Evolutionary conservation across 805 yeast species (phyloP).

Genomic region (Wickerhamiella vanderwaltii): DNA sequence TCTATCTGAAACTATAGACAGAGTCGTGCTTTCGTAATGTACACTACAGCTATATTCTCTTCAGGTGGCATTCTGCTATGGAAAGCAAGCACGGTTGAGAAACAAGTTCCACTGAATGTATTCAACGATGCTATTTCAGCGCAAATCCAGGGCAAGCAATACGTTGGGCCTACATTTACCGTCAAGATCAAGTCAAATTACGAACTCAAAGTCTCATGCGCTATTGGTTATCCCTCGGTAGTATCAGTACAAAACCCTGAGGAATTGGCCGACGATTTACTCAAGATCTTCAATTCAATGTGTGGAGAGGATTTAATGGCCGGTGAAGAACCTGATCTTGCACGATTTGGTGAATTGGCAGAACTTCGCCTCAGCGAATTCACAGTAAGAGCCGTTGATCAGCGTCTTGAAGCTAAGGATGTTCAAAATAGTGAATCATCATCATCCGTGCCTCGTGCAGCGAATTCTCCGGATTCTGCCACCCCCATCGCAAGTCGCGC

Average conservation of each 20-base stretch:
- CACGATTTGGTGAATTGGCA: constrained; percentile 25
- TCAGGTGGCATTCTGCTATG: constrained; percentile 43
- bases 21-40: too few species aligned
- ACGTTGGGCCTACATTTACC: constrained; percentile 33
- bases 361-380: constrained; percentile 22
- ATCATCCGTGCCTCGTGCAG: neutral
- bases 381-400: neutral
- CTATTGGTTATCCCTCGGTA: constrained; percentile 27
- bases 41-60: constrained; percentile 31
- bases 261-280: constrained; percentile 24
- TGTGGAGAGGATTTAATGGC: constrained; percentile 18
- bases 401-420: neutral
- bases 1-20: too few species aligned
- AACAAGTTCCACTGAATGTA: constrained; percentile 31
- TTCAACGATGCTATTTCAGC: constrained; percentile 40
- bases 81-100: constrained; percentile 27
- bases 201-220: constrained; percentile 34
- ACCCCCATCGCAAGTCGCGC: neutral
- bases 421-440: neutral
- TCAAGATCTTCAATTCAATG: constrained; percentile 25
- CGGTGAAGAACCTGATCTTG: constrained; percentile 13
- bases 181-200: constrained; percentile 35
- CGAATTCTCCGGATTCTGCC: neutral
- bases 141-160: constrained; percentile 29
- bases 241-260: constrained; percentile 28